These are phyloP conservation scores for Herpotrichia juniperi DNA, from an alignment of 2,329 filamentous ascomycete species.

Conservation along the genomic window DNA sequence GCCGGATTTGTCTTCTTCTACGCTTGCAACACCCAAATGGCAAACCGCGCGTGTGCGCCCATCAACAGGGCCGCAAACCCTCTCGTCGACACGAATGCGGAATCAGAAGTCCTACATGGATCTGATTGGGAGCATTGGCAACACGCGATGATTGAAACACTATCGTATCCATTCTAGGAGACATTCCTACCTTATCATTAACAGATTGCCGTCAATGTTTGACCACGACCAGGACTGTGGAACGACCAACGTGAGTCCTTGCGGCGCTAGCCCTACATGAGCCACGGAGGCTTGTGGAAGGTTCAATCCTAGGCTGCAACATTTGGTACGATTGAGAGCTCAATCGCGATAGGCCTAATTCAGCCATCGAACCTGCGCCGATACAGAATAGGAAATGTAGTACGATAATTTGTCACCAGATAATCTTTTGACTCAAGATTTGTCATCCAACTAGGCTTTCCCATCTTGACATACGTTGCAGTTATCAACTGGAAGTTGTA, in stretches of 20 bases:
- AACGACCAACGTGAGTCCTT: too few relatives aligned
- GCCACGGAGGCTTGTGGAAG: too few relatives aligned
- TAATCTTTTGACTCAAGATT: not conserved
- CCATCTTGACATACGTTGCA: not conserved
- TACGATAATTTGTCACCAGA: not conserved
- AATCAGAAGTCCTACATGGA: slow-evolving; percentile 21
- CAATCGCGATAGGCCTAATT: too few relatives aligned
- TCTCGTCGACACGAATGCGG: slow-evolving; percentile 15
- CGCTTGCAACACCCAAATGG: not conserved
- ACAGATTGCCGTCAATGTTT: too few relatives aligned
- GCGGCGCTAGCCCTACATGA: too few relatives aligned
- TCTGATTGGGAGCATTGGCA: slow-evolving; percentile 17
- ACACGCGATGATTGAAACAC: not conserved
- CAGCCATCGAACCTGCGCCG: not conserved
- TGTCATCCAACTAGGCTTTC: not conserved
- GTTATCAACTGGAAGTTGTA: not conserved
- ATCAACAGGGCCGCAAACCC: not conserved
- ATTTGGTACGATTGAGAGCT: too few relatives aligned
- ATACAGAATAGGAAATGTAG: not conserved
- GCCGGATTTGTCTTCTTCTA: not conserved
- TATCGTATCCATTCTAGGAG: not conserved
- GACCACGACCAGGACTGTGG: too few relatives aligned
- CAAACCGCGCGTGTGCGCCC: not conserved
- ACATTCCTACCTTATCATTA: not conserved
- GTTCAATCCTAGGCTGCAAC: too few relatives aligned